Conservation (phyloP, 2,329 filamentous ascomycete species). For the Tolypocladium endophyticum region DNA sequence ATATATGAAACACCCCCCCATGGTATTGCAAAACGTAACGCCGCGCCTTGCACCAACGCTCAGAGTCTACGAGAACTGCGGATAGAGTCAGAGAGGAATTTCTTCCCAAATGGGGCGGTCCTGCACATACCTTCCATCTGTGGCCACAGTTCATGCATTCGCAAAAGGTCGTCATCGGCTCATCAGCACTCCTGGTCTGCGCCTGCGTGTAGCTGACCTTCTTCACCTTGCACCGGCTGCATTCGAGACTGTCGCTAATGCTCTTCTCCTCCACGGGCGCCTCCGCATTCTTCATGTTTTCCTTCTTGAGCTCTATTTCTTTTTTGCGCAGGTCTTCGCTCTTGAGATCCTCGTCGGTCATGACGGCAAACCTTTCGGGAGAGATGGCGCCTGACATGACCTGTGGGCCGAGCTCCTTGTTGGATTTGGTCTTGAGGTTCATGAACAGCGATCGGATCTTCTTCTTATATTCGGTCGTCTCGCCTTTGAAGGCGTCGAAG, state of each 20-base stretch:
- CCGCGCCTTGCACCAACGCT: constrained; percentile 1
- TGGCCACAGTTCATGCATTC: constrained; percentile 61
- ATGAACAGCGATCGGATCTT: constrained; percentile 91
- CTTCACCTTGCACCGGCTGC: constrained; percentile 84
- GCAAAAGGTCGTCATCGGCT: constrained; percentile 76
- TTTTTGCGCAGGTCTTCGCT: constrained; percentile 68
- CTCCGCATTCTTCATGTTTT: constrained; percentile 97
- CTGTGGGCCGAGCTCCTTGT: constrained; percentile 62
- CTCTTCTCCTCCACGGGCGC: constrained; percentile 86
- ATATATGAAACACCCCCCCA: background rate
- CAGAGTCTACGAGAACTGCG: constrained; percentile 12
- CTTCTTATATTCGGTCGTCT: constrained; percentile 65
- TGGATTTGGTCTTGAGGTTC: constrained; percentile 89
- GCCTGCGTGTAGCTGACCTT: constrained; percentile 95
- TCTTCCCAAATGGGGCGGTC: background rate
- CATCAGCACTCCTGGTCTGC: constrained; percentile 90
- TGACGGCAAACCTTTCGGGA: constrained; percentile 65
- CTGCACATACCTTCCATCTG: constrained; percentile 55
- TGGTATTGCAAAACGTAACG: constrained; percentile 8
- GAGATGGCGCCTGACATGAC: constrained; percentile 67
- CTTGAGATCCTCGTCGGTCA: constrained; percentile 87
- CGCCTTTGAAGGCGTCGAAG: constrained; percentile 57
- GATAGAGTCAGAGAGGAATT: background rate
- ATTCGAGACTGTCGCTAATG: constrained; percentile 78
- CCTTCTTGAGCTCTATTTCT: constrained; percentile 67